Conservation (phyloP, 805 yeast species). For the Yamadazyma nakazawae region DNA sequence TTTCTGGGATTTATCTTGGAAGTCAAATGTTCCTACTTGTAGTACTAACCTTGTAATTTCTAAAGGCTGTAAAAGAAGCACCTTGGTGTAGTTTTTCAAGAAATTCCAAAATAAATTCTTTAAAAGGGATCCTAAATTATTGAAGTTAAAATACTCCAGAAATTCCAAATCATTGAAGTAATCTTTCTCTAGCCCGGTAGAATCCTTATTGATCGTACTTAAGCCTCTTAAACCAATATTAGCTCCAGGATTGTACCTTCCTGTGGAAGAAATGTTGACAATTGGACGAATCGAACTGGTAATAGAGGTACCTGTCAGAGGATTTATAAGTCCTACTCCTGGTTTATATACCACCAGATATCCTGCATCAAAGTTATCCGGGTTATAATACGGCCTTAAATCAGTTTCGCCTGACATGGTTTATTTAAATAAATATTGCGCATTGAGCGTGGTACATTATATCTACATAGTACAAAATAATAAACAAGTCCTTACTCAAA, state of each 20-base stretch:
- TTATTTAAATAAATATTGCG: background rate
- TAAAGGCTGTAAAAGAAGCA: constrained; percentile 79
- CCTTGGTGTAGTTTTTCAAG: constrained; percentile 63
- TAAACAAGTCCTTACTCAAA: background rate
- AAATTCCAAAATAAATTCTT: constrained; percentile 59
- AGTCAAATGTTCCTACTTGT: constrained; percentile 70
- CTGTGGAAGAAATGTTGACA: constrained; percentile 11
- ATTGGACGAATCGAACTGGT: constrained; percentile 23
- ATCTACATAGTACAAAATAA: background rate
- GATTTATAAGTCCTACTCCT: constrained; percentile 58
- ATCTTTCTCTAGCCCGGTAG: constrained; percentile 32
- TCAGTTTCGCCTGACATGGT: constrained; percentile 10
- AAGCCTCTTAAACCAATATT: constrained; percentile 15
- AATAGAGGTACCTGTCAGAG: constrained; percentile 35
- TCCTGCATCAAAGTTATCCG: constrained; percentile 64
- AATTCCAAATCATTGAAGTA: constrained; percentile 58
- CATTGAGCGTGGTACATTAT: background rate
- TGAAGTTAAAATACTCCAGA: constrained; percentile 60
- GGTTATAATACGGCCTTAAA: constrained; percentile 67
- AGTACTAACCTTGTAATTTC: constrained; percentile 75
- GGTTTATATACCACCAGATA: constrained; percentile 59
- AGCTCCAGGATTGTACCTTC: constrained; percentile 13
- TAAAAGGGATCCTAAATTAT: constrained; percentile 54
- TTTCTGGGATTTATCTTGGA: constrained; percentile 16
- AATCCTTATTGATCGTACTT: constrained; percentile 8